phyloP scores from a whole-genome alignment of 805 yeast species.

The Kazachstania bromeliacearum region DNA sequence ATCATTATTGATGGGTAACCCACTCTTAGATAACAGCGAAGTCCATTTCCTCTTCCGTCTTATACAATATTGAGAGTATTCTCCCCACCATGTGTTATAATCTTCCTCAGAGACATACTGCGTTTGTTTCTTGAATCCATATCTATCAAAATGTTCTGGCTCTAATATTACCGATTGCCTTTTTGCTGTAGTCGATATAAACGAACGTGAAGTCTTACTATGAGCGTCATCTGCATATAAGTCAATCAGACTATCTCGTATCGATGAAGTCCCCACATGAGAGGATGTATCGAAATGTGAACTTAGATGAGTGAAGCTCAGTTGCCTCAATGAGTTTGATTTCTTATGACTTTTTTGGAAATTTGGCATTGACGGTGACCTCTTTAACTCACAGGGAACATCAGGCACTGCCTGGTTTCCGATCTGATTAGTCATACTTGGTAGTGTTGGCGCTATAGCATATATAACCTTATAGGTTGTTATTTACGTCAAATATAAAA shows the following conservation, averaged over 20 bases:
- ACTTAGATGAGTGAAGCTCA: not conserved
- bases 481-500: no score
- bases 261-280: not conserved
- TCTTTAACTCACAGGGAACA: slow-evolving; percentile 2
- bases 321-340: not conserved
- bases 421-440: no score
- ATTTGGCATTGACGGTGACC: slow-evolving; percentile 3
- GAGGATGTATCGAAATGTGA: not conserved
- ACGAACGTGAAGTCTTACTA: not conserved
- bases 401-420: not conserved
- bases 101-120: slow-evolving; percentile 42
- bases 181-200: slow-evolving; percentile 4
- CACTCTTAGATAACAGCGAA: slow-evolving; percentile 52
- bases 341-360: not conserved
- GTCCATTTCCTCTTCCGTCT: slow-evolving; percentile 74
- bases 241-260: slow-evolving; percentile 3
- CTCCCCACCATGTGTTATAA: slow-evolving; percentile 68
- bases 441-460: no score
- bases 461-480: no score
- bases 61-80: slow-evolving; percentile 51
- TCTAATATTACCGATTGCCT: slow-evolving; percentile 4
- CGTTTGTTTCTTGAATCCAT: slow-evolving; percentile 80
- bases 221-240: slow-evolving; percentile 1
- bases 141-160: slow-evolving; percentile 47
- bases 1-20: slow-evolving; percentile 41